These are phyloP conservation scores for Ensete ventricosum DNA, from an alignment of 176 grass and related monocot genomes.

Conservation along the genomic window DNA sequence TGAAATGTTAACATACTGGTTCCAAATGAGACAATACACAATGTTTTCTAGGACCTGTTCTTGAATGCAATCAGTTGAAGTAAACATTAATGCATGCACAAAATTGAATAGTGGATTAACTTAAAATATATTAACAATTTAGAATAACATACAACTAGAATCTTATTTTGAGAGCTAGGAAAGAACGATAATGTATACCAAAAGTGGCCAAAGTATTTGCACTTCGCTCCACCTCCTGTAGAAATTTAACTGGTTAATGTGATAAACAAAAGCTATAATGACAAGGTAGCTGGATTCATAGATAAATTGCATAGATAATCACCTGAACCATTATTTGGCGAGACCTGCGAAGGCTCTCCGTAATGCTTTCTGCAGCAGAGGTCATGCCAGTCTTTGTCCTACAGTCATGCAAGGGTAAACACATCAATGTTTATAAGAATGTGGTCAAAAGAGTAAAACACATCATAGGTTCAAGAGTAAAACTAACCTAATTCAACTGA, in stretches of 20 bases:
- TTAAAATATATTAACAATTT: neutral
- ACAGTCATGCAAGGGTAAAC: conserved; percentile 3
- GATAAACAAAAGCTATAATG: neutral
- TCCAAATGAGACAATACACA: too few species aligned
- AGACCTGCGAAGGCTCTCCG: conserved; percentile 66
- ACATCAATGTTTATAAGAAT: neutral
- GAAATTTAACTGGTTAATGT: neutral
- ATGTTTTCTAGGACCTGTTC: too few species aligned
- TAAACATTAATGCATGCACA: neutral
- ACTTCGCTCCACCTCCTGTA: conserved; percentile 43
- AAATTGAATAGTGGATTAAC: neutral
- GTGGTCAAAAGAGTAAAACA: neutral
- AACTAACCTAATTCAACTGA: too few species aligned
- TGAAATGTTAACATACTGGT: too few species aligned
- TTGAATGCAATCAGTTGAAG: neutral
- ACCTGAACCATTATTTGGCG: conserved; percentile 96
- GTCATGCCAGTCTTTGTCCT: conserved; percentile 93
- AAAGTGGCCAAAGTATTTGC: conserved; percentile 65
- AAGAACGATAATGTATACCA: conserved; percentile 35
- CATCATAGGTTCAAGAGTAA: too few species aligned
- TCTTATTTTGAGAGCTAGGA: neutral
- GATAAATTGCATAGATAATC: neutral
- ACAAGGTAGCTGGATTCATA: neutral
- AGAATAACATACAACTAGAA: neutral
- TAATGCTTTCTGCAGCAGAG: conserved; percentile 84